These are phyloP conservation scores for Fragilariopsis cylindrus DNA, from an alignment of 108 stramenopile genomes.

Conservation along the genomic window DNA sequence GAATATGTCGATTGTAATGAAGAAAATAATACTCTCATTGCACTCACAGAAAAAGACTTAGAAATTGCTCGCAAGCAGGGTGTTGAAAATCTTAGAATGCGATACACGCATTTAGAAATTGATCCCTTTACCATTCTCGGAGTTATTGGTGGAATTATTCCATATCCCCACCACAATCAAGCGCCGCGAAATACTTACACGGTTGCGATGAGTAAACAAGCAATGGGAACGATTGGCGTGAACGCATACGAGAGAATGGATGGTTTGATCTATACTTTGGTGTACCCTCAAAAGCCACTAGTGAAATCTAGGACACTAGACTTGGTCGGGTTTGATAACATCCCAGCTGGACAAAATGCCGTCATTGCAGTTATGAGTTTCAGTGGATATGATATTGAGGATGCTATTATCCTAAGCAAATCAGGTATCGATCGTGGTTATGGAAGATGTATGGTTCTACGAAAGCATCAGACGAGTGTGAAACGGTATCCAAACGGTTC, in stretches of 20 bases:
- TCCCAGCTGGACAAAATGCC: slow-evolving; percentile 98
- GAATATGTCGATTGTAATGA: slow-evolving; percentile 99
- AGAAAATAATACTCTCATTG: slow-evolving; percentile 97
- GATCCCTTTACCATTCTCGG: slow-evolving; percentile 98
- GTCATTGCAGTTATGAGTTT: slow-evolving; percentile 98
- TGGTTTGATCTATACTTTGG: slow-evolving; percentile 92
- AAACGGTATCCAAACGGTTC: slow-evolving; percentile 94
- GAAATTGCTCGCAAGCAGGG: slow-evolving; percentile 63
- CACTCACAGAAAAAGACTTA: slow-evolving; percentile 88
- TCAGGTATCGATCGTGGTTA: slow-evolving; percentile 97
- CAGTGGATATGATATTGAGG: slow-evolving; percentile 99
- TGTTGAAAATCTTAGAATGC: slow-evolving; percentile 51
- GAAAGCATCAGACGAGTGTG: slow-evolving; percentile 86
- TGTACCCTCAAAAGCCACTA: slow-evolving; percentile 99
- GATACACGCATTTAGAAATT: slow-evolving; percentile 97
- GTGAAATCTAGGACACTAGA: slow-evolving; percentile 95
- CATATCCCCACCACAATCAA: slow-evolving; percentile 99
- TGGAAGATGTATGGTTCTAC: slow-evolving; percentile 91
- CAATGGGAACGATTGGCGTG: slow-evolving; percentile 95
- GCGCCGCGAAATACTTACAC: slow-evolving; percentile 95
- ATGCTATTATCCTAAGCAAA: slow-evolving; percentile 98
- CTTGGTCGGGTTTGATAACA: slow-evolving; percentile 94
- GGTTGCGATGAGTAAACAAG: slow-evolving; percentile 99
- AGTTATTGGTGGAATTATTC: slow-evolving; percentile 96
- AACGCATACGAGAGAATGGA: slow-evolving; percentile 98